Evolutionary conservation across 495 filamentous ascomycete genomes (phyloP).

Genomic region (Annulohypoxylon maeteangense): DNA sequence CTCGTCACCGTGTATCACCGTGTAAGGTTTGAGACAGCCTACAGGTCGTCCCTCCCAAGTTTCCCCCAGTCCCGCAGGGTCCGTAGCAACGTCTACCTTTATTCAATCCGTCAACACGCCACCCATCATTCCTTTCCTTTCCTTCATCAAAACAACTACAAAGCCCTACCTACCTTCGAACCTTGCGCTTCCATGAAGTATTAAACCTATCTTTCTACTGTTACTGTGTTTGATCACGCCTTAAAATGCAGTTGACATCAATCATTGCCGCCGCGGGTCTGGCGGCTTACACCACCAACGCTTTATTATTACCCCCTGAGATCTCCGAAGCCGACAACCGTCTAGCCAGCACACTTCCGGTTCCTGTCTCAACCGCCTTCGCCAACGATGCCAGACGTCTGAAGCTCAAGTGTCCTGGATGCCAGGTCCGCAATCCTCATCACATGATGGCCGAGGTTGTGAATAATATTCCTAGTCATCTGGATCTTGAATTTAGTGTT

Average conservation of each 20-base stretch:
- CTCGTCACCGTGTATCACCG: not conserved
- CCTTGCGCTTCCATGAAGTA: slow-evolving; percentile 39
- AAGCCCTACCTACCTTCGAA: slow-evolving; percentile 20
- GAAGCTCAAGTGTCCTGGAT: slow-evolving; percentile 57
- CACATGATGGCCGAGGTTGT: slow-evolving; percentile 37
- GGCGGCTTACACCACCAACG: slow-evolving; percentile 46
- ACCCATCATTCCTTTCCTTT: slow-evolving; percentile 34
- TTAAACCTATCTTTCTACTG: slow-evolving; percentile 31
- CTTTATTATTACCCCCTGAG: slow-evolving; percentile 47
- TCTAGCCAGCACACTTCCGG: slow-evolving; percentile 44
- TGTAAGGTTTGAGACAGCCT: slow-evolving; percentile 19
- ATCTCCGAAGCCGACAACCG: slow-evolving; percentile 37
- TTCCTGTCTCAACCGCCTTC: slow-evolving; percentile 35
- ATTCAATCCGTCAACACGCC: slow-evolving; percentile 30
- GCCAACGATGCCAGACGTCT: slow-evolving; percentile 40
- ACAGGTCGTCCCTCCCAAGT: slow-evolving; percentile 26
- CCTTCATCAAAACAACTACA: slow-evolving; percentile 34
- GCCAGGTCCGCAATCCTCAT: slow-evolving; percentile 47
- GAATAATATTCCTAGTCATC: slow-evolving; percentile 50
- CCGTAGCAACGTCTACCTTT: slow-evolving; percentile 23
- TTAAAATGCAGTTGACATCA: slow-evolving; percentile 45
- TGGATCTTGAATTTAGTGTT: slow-evolving; percentile 55
- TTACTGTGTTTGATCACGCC: slow-evolving; percentile 23
- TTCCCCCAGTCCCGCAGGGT: slow-evolving; percentile 19
- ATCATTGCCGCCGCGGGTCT: slow-evolving; percentile 47